Percentiles rank a stretch among this genome's conserved stretches.
Evolutionary conservation across 2,329 filamentous ascomycete genomes (phyloP).

Genomic region (Diaporthe vexans): DNA sequence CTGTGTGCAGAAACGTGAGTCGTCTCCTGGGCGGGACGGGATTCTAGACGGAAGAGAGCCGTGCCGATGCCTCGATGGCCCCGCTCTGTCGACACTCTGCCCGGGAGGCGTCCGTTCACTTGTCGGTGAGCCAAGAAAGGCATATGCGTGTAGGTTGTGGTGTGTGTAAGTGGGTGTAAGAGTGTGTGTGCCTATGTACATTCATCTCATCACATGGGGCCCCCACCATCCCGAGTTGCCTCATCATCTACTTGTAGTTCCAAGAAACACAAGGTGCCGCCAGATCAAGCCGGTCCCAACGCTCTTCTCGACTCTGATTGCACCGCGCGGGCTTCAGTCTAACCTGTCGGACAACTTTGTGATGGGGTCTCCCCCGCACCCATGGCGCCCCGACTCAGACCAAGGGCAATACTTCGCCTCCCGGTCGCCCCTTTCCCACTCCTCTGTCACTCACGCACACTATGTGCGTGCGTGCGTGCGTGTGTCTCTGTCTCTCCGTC

Average conservation of each 20-base stretch:
- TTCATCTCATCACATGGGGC: conserved; percentile 1
- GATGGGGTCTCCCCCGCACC: conserved; percentile 33
- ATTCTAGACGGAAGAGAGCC: conserved; percentile 10
- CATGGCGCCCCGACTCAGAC: conserved; percentile 17
- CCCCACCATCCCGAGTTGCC: conserved; percentile 7
- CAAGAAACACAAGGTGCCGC: conserved; percentile 9
- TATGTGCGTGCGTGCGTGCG: too few relatives aligned
- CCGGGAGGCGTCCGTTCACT: not conserved
- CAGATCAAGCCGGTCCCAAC: conserved; percentile 5
- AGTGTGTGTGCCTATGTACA: not conserved
- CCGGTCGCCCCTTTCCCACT: not conserved
- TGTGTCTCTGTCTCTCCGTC: not conserved
- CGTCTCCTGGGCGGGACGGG: not conserved
- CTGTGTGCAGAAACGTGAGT: conserved; percentile 1
- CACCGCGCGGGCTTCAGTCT: not conserved
- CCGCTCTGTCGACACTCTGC: not conserved
- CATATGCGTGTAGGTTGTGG: not conserved
- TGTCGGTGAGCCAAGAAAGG: conserved; percentile 22
- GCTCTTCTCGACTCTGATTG: conserved; percentile 22
- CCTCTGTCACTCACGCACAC: not conserved
- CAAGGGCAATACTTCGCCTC: conserved; percentile 13
- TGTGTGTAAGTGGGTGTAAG: not conserved
- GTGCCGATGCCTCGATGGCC: not conserved
- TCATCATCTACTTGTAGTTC: conserved; percentile 21
- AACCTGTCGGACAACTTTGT: conserved; percentile 12